Evolutionary conservation across 805 yeast genomes (phyloP), one percentile per base, ranked within the genome.

Genomic region (Aciculoconidium aculeatum): DNA sequence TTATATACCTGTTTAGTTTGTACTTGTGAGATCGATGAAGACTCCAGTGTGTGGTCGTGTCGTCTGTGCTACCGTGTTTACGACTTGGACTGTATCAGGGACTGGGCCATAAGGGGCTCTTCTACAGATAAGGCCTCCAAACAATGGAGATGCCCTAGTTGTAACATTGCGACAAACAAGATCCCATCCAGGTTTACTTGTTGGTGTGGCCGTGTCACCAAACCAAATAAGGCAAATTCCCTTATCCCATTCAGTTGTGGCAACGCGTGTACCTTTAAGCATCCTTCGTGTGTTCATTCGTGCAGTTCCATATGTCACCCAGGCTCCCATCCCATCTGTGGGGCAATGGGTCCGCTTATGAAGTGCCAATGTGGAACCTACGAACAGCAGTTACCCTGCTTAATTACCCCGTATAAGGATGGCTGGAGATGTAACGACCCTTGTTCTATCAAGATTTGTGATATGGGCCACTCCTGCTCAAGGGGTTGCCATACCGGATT

Each of bases 241-340:
- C 53, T 77, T 29, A 58, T 67, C 28, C 95, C 96, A 0, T 92
- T 87, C 41, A 79, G 92, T 27, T 88, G 96, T 65, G 95, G 95
- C 2, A 87, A 82, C 48, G 67, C 84, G 1, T 87, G 96, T 59
- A 69, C 70, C 28, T 58, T 63, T 21, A 67, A 72, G 17, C 62
- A 79, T 28, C 51, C 55, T 1, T 48, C 54, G 4, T 82, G 96
- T 50, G 67, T 77, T 2, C 96, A 87, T 49, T 72, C 75, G 3
- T 87, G 96, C 47, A 55, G 82, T 1, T 57, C 76, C 4, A 67
- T 70, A 10, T 87, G 96, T 50, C 96, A 87, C 51, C 90, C 95
- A 2, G 96, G 95, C 0, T 81, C 87, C 1, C 96, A 88, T 53
- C 76, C 85, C 1, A 63, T 62, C 15, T 87, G 96, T 59, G 77